phyloP scores from a whole-genome alignment of 2,329 filamentous ascomycete genomes.

The Ascomycota sp. region DNA sequence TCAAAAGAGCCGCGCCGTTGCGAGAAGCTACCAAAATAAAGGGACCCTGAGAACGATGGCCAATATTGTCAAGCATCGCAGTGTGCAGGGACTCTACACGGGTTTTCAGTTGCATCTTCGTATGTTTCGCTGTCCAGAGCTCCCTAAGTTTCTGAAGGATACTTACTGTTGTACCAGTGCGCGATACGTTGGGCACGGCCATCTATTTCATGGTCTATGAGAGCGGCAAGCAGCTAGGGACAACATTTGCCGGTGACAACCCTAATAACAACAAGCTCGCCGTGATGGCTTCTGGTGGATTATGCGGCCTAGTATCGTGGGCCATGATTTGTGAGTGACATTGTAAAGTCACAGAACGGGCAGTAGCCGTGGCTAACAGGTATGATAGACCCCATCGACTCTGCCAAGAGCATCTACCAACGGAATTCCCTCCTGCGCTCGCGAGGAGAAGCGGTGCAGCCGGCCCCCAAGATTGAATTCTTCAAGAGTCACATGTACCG shows the following conservation, averaged over 20 bases:
- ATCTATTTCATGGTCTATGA: constrained; percentile 87
- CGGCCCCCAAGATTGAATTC: constrained; percentile 55
- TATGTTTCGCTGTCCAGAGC: constrained; percentile 21
- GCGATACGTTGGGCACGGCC: constrained; percentile 64
- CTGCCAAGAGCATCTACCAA: constrained; percentile 71
- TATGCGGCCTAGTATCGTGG: constrained; percentile 74
- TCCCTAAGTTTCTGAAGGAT: not conserved
- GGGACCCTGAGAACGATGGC: constrained; percentile 57
- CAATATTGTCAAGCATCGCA: constrained; percentile 57
- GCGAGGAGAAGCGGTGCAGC: constrained; percentile 40
- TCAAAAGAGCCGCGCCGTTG: constrained; percentile 34
- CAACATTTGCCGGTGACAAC: constrained; percentile 49
- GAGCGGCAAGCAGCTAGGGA: constrained; percentile 63
- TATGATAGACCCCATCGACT: constrained; percentile 48
- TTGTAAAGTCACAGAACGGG: too few relatives aligned
- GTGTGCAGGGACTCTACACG: constrained; percentile 55
- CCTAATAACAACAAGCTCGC: constrained; percentile 62
- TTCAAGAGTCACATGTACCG: constrained; percentile 64
- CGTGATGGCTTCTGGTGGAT: constrained; percentile 56
- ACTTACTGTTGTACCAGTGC: constrained; percentile 25
- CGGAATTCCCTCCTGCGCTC: constrained; percentile 56
- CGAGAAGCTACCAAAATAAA: constrained; percentile 55
- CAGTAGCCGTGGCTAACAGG: constrained; percentile 2
- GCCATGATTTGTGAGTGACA: constrained; percentile 43
- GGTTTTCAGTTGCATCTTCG: constrained; percentile 61